phyloP scores from a whole-genome alignment of 345 rosid genomes.

The Garcia nutans region DNA sequence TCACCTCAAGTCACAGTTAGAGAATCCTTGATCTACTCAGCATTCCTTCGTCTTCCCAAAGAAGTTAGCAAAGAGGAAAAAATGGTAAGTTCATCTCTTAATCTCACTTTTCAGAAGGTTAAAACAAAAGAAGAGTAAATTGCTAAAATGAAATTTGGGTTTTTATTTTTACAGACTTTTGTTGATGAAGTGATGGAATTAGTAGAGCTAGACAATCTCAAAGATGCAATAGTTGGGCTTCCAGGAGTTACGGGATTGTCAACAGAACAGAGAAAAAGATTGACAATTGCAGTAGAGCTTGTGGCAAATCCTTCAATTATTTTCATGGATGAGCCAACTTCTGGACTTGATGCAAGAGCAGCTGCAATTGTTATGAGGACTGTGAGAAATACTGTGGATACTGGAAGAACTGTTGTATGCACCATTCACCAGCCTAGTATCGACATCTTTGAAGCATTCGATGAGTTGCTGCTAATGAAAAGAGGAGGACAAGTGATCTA shows the following conservation, averaged over 20 bases:
- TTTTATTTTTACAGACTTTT: conserved; percentile 41
- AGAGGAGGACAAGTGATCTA: conserved; percentile 88
- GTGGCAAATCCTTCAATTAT: conserved; percentile 86
- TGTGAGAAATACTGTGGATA: conserved; percentile 86
- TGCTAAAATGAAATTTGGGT: background rate
- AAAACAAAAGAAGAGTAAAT: background rate
- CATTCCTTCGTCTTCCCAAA: conserved; percentile 30
- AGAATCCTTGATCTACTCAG: conserved; percentile 56
- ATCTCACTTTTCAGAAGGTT: background rate
- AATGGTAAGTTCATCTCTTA: conserved; percentile 7
- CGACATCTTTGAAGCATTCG: conserved; percentile 88
- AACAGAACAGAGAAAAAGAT: conserved; percentile 81
- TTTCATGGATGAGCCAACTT: conserved; percentile 93
- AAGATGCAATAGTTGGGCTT: conserved; percentile 62
- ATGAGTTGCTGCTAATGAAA: conserved; percentile 74
- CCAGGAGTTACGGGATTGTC: conserved; percentile 76
- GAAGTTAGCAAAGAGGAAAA: conserved; percentile 26
- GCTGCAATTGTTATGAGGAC: conserved; percentile 94
- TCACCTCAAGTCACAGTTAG: conserved; percentile 56
- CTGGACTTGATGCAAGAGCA: conserved; percentile 88
- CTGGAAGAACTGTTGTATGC: conserved; percentile 85
- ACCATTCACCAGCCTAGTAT: conserved; percentile 88
- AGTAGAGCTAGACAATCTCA: conserved; percentile 58
- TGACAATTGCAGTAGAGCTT: conserved; percentile 79
- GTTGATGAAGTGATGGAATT: conserved; percentile 70